Evolutionary conservation across 1,284 basidiomycete genomes (phyloP).

Genomic region (Naganishia liquefaciens): DNA sequence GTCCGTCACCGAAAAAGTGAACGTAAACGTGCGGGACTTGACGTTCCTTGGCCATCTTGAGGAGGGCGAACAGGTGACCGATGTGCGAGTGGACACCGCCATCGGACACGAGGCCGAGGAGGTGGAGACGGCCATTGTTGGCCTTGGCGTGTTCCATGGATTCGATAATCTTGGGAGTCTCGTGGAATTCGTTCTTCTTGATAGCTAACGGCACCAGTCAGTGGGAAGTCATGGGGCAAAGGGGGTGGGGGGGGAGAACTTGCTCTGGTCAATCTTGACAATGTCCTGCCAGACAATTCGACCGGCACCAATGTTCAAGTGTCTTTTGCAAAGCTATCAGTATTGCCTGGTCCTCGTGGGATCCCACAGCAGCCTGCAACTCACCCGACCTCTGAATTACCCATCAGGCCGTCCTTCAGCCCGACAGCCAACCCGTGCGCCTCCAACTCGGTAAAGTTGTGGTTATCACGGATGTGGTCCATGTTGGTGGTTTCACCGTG

Average conservation of each 20-base stretch:
- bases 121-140: conserved; percentile 74
- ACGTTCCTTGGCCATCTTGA: conserved; percentile 80
- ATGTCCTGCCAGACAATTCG: conserved; percentile 94
- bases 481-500: conserved; percentile 80
- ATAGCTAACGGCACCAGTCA: conserved; percentile 58
- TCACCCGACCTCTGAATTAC: conserved; percentile 91
- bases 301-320: conserved; percentile 88
- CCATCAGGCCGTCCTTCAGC: conserved; percentile 87
- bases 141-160: conserved; percentile 75
- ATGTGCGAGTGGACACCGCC: conserved; percentile 95
- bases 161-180: conserved; percentile 69
- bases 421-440: conserved; percentile 86
- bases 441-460: conserved; percentile 69
- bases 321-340: conserved; percentile 59
- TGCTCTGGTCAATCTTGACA: conserved; percentile 77
- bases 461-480: conserved; percentile 77
- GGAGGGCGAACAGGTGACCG: conserved; percentile 76
- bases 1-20: conserved; percentile 82
- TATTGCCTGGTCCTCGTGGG: no score
- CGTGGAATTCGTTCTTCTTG: conserved; percentile 81
- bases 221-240: not conserved
- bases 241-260: conserved; percentile 25
- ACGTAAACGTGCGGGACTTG: conserved; percentile 80
- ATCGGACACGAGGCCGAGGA: conserved; percentile 84
- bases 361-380: conserved; percentile 35